phyloP scores from a whole-genome alignment of 805 yeast genomes.

The Osmozyma mogii region DNA sequence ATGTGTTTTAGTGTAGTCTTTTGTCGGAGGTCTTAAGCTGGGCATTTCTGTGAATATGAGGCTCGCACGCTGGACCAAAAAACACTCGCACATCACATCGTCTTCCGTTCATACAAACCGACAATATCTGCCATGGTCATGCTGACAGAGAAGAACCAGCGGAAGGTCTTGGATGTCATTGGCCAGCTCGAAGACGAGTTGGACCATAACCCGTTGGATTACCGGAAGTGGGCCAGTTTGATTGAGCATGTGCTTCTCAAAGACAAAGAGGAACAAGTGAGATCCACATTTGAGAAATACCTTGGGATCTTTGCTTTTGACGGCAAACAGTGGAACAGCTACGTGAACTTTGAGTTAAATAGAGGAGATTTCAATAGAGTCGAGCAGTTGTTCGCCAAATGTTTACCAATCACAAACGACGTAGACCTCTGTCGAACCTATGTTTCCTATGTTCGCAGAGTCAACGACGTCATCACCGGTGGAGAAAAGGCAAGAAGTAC shows the following conservation, averaged over 20 bases:
- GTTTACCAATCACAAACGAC: conserved; percentile 54
- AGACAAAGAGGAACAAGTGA: conserved; percentile 53
- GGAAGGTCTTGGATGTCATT: conserved; percentile 39
- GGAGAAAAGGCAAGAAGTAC: conserved; percentile 72
- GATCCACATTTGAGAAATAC: conserved; percentile 51
- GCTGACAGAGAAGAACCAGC: conserved; percentile 12
- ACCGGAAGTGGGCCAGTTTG: conserved; percentile 48
- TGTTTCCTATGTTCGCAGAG: conserved; percentile 66
- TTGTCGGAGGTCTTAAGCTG: too few relatives aligned
- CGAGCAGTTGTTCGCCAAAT: conserved; percentile 56
- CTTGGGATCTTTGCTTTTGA: conserved; percentile 60
- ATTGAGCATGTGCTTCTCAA: conserved; percentile 41
- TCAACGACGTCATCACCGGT: conserved; percentile 64
- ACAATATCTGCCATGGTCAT: not conserved
- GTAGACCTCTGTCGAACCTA: conserved; percentile 72
- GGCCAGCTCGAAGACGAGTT: conserved; percentile 53
- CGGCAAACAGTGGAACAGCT: conserved; percentile 59
- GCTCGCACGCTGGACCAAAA: too few relatives aligned
- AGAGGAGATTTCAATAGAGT: conserved; percentile 60
- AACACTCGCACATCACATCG: too few relatives aligned
- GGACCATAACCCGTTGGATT: conserved; percentile 44
- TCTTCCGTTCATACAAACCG: too few relatives aligned
- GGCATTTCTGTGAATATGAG: too few relatives aligned
- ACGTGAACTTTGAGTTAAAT: conserved; percentile 55
- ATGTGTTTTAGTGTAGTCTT: not conserved